Evolutionary conservation across 2,329 filamentous ascomycete genomes (phyloP).

Genomic region (Rhynchosporium agropyri): DNA sequence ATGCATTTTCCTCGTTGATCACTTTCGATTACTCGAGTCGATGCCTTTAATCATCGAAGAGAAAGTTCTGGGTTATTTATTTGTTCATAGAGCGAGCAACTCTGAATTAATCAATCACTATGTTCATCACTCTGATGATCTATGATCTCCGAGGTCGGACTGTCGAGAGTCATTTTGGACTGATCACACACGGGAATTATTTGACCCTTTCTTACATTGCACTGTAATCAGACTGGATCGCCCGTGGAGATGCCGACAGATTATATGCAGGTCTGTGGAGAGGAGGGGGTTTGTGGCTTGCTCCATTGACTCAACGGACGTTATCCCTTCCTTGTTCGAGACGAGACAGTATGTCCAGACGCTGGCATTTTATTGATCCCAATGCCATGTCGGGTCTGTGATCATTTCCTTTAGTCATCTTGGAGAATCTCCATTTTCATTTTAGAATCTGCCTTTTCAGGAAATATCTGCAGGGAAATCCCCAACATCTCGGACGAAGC

Average conservation of each 20-base stretch:
- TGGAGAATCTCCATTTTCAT: too few species aligned
- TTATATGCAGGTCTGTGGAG: slow-evolving; percentile 2
- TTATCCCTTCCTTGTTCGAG: neutral
- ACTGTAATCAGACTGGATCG: neutral
- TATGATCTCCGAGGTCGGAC: slow-evolving; percentile 4
- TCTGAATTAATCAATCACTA: neutral
- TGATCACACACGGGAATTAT: neutral
- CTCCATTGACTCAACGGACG: slow-evolving; percentile 2
- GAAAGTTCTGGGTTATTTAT: too few species aligned
- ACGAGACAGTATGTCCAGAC: neutral
- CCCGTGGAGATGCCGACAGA: neutral
- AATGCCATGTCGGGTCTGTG: too few species aligned
- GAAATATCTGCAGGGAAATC: too few species aligned
- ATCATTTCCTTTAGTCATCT: too few species aligned
- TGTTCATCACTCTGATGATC: neutral
- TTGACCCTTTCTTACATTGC: slow-evolving; percentile 9
- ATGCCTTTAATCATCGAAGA: too few species aligned
- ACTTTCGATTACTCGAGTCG: too few species aligned
- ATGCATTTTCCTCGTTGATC: too few species aligned
- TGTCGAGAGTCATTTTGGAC: slow-evolving; percentile 6
- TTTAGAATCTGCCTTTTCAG: too few species aligned
- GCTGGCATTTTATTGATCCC: too few species aligned
- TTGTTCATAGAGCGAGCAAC: too few species aligned
- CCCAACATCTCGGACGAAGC: too few species aligned
- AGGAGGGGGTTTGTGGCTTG: slow-evolving; percentile 3